Evolutionary conservation across 805 yeast species (phyloP).

Genomic region (Metschnikowia santaceciliae): DNA sequence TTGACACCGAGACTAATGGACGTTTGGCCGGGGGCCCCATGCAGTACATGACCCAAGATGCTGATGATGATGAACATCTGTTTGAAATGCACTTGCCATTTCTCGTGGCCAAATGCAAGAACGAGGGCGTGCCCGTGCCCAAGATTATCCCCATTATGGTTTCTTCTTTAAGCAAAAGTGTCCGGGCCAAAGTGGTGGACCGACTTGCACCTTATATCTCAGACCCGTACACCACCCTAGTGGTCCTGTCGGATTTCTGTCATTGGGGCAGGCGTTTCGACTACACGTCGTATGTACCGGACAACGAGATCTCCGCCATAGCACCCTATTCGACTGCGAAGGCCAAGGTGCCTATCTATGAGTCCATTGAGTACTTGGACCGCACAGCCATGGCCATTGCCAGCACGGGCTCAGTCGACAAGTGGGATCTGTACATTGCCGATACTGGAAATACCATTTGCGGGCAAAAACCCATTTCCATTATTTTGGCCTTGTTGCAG

Average conservation of each 20-base stretch:
- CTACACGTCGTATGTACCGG: conserved; percentile 34
- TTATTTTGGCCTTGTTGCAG: conserved; percentile 57
- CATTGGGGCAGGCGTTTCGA: conserved; percentile 71
- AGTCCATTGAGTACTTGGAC: conserved; percentile 74
- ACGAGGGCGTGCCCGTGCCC: conserved; percentile 32
- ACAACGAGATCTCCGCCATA: conserved; percentile 6
- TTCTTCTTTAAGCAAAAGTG: conserved; percentile 50
- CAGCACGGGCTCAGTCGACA: conserved; percentile 48
- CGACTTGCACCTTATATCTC: conserved; percentile 50
- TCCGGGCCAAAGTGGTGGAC: conserved; percentile 44
- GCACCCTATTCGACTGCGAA: conserved; percentile 8
- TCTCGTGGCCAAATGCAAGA: conserved; percentile 46
- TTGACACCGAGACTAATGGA: conserved; percentile 50
- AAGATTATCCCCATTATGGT: conserved; percentile 76
- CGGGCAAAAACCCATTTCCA: conserved; percentile 79
- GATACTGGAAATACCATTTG: conserved; percentile 86
- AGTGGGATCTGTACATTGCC: conserved; percentile 66
- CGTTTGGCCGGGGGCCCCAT: conserved; percentile 40
- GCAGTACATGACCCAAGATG: conserved; percentile 49
- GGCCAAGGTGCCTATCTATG: conserved; percentile 47
- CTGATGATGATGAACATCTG: conserved; percentile 85
- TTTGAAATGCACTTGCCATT: conserved; percentile 93
- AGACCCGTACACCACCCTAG: conserved; percentile 59
- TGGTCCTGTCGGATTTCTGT: conserved; percentile 87
- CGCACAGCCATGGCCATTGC: conserved; percentile 62